Evolutionary conservation across 306 rosid genomes (phyloP), one percentile per base, ranked within the genome.

Genomic region (Sophora flavescens): DNA sequence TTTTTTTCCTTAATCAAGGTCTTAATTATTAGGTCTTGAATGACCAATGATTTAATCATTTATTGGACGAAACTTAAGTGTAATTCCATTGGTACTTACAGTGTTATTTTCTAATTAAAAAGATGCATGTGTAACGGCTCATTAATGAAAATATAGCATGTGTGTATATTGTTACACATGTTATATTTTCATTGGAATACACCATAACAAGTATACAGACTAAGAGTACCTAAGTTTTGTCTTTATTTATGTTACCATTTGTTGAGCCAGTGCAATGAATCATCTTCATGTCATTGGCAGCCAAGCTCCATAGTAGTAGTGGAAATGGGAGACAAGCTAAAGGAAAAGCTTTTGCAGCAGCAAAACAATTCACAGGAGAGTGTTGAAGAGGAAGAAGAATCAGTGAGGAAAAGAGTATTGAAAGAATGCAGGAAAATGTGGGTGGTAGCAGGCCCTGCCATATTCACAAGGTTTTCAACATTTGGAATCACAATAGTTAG

Each of bases 371-470:
- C 57, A 54, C 52, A 50, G 5, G 80, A 63, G 13, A 42, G 52
- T 48, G 41, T 11, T 41, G 77, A 41, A 35, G 80, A 70, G 3
- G 86, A 84, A 50, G 86, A 84, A 50, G 75, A 69, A 15, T 14
- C 89, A 48, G 12, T 87, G 16, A 60, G 48, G 35, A 48, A 66
- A 22, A 88, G 75, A 74, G 79, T 56, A 66, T 86, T 89, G 92
- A 32, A 26, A 45, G 92, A 88, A 63, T 84, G 72, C 84, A 88
- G 86, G 82, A 84, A 41, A 78, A 73, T 88, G 79, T 86, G 88
- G 92, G 45, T 69, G 30, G 89, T 88, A 3, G 88, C 92, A 51
- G 90, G 84, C 6, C 90, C 92, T 6, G 92, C 92, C 39, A 86
- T 88, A 16, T 73, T 84, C 80, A 73, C 83, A 33, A 86, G 90